These are phyloP conservation scores for Ormosia semicastrata DNA, from an alignment of 306 rosid genomes.

Conservation along the genomic window DNA sequence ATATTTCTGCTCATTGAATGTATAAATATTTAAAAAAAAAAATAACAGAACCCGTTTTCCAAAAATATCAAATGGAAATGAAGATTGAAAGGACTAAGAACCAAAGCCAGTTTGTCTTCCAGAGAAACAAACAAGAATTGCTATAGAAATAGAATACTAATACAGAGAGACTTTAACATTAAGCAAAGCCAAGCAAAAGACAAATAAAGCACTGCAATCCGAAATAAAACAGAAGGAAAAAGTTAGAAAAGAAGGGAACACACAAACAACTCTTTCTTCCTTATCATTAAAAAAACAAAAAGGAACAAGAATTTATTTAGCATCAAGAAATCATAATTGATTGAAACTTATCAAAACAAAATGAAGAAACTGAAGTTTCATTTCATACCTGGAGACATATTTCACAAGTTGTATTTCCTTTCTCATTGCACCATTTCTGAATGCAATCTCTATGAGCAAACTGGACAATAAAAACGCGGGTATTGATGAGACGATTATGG, in stretches of 20 bases:
- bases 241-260: neutral
- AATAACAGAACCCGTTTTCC: neutral
- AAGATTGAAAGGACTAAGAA: neutral
- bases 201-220: constrained; percentile 1
- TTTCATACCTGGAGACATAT: constrained; percentile 80
- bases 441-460: constrained; percentile 98
- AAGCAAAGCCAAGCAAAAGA: constrained; percentile 22
- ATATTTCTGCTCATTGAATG: constrained; percentile 30
- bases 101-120: neutral
- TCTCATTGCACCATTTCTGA: constrained; percentile 93
- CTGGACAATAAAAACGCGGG: constrained; percentile 28
- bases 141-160: neutral
- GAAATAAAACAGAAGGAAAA: neutral
- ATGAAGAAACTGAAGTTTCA: neutral
- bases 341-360: neutral
- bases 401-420: constrained; percentile 87
- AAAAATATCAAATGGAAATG: neutral
- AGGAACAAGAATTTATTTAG: neutral
- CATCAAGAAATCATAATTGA: neutral
- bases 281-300: neutral
- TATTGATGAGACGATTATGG: neutral
- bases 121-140: neutral
- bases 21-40: neutral
- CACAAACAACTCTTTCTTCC: neutral
- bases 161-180: constrained; percentile 11